Conservation (phyloP, 1,284 basidiomycete species). For the Cerrena zonata region DNA sequence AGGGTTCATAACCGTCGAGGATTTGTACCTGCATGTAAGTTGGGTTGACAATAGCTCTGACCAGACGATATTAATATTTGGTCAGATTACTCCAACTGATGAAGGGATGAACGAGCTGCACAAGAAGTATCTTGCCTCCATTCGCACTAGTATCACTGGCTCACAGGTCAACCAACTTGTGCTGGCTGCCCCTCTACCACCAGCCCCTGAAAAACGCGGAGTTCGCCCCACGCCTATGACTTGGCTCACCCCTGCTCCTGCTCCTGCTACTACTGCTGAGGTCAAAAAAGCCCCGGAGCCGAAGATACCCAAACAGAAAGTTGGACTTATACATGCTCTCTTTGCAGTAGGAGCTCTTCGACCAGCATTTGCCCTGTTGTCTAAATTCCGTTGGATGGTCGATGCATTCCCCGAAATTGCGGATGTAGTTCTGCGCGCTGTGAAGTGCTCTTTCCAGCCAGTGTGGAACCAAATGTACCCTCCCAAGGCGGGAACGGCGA, state of each 20-base stretch:
- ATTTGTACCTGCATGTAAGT: constrained; percentile 79
- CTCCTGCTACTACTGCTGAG: constrained; percentile 22
- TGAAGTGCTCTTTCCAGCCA: constrained; percentile 62
- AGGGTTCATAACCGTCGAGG: constrained; percentile 78
- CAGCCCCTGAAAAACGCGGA: constrained; percentile 55
- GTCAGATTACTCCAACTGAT: constrained; percentile 71
- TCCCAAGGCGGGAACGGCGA: constrained; percentile 50
- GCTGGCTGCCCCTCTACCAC: constrained; percentile 84
- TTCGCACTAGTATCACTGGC: constrained; percentile 59
- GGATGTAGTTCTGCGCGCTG: constrained; percentile 73
- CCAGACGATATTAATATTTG: constrained; percentile 17
- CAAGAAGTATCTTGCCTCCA: constrained; percentile 62
- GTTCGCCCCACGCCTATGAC: constrained; percentile 22
- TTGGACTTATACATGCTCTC: constrained; percentile 75
- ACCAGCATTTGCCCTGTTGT: constrained; percentile 73
- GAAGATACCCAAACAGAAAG: constrained; percentile 74
- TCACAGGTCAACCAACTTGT: constrained; percentile 78
- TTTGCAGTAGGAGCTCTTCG: constrained; percentile 81
- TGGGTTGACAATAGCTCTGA: constrained; percentile 4
- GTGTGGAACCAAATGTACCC: constrained; percentile 57
- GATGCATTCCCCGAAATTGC: constrained; percentile 79
- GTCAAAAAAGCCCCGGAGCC: constrained; percentile 40
- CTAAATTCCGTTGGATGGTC: constrained; percentile 81
- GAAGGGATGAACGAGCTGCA: constrained; percentile 66
- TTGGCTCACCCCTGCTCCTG: no score